phyloP scores from a whole-genome alignment of 179 eudicot genomes.

The Drosera spatulata region DNA sequence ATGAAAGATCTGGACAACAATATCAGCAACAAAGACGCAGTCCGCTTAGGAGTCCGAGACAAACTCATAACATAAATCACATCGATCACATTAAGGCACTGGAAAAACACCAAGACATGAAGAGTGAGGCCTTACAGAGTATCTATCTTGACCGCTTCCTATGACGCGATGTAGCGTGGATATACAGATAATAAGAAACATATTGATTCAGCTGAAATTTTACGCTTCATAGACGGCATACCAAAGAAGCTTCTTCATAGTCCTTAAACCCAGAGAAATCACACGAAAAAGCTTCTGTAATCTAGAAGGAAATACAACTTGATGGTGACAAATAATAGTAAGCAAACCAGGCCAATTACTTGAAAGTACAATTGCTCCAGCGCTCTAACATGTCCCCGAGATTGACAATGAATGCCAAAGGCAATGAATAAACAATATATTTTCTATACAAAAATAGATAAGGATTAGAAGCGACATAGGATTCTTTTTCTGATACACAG shows the following conservation, averaged over 20 bases:
- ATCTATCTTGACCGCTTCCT: slow-evolving; percentile 76
- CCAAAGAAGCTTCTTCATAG: no score
- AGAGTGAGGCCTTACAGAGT: slow-evolving; percentile 49
- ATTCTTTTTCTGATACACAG: no score
- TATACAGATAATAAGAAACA: slow-evolving; percentile 26
- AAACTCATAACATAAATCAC: no score
- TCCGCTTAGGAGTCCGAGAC: no score
- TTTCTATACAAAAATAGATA: background rate
- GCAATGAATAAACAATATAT: slow-evolving; percentile 8
- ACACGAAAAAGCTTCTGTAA: background rate
- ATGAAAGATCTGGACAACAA: no score
- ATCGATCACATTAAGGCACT: no score
- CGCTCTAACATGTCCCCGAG: slow-evolving; percentile 95
- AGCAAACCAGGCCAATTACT: slow-evolving; percentile 29
- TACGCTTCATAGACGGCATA: background rate
- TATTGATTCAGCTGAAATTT: slow-evolving; percentile 4
- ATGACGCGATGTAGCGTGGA: slow-evolving; percentile 90
- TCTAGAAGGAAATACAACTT: background rate
- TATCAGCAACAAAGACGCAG: no score
- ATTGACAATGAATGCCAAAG: slow-evolving; percentile 70
- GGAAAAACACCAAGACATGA: background rate
- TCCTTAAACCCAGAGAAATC: background rate
- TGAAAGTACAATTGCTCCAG: slow-evolving; percentile 92
- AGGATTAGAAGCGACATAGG: no score
- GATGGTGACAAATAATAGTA: background rate